phyloP scores from a whole-genome alignment of 1,139 yeast genomes.

The Debaryomyces coudertii region DNA sequence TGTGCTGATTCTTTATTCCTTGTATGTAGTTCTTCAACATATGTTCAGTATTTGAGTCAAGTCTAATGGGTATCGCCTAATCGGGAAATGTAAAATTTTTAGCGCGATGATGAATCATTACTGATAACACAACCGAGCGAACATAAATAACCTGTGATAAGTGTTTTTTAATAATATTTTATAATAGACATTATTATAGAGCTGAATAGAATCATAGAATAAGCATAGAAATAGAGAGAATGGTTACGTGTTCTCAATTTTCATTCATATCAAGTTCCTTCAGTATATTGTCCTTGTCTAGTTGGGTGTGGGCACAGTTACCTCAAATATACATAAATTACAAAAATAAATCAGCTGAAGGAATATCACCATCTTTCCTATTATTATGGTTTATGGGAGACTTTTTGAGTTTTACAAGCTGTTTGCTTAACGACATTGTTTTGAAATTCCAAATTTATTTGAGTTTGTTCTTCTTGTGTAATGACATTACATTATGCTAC shows the following conservation, averaged over 20 bases:
- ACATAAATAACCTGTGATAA: background rate
- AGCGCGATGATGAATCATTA: constrained; percentile 16
- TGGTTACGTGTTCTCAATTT: constrained; percentile 20
- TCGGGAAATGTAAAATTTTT: constrained; percentile 12
- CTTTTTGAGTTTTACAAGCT: constrained; percentile 75
- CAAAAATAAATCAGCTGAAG: constrained; percentile 78
- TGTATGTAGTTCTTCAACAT: background rate
- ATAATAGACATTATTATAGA: background rate
- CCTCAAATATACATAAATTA: constrained; percentile 86
- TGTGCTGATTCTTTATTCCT: background rate
- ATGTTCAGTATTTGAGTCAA: background rate
- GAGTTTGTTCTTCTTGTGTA: constrained; percentile 72
- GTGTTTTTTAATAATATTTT: background rate
- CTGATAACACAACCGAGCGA: constrained; percentile 3
- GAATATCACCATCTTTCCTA: constrained; percentile 77
- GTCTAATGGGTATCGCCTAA: constrained; percentile 7
- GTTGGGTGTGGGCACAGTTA: constrained; percentile 86
- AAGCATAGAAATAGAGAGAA: constrained; percentile 4
- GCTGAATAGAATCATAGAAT: background rate
- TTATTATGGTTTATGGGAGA: constrained; percentile 86
- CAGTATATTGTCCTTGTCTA: constrained; percentile 37
- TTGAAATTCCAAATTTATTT: constrained; percentile 75
- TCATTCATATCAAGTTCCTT: constrained; percentile 32
- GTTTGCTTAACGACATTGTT: constrained; percentile 71
- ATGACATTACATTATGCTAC: constrained; percentile 7